A percentile compares a stretch with the other conserved stretches of the same genome.
Conservation (phyloP, 306 rosid species). For the Mucuna pruriens region DNA sequence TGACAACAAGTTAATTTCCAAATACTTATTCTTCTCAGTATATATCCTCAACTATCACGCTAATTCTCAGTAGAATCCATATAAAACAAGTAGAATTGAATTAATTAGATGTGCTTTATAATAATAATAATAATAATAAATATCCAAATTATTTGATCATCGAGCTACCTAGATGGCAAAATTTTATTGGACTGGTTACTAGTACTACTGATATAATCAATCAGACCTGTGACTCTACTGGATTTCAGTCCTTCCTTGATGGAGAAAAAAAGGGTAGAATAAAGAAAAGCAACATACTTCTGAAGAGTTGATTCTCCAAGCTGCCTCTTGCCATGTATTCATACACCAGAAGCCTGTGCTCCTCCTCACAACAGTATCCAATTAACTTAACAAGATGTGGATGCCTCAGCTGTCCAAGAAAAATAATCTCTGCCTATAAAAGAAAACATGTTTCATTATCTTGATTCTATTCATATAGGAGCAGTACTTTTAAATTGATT, state of each 20-base stretch:
- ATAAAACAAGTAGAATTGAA: neutral
- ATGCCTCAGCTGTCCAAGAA: conserved; percentile 85
- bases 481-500: neutral
- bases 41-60: neutral
- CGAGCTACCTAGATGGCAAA: neutral
- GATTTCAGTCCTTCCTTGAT: neutral
- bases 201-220: neutral
- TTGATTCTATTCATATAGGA: neutral
- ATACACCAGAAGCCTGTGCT: conserved; percentile 78
- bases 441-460: neutral
- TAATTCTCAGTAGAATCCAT: neutral
- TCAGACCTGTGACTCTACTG: neutral
- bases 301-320: conserved; percentile 71
- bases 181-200: neutral
- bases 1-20: neutral
- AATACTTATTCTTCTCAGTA: neutral
- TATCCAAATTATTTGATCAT: neutral
- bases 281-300: conserved; percentile 55
- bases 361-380: conserved; percentile 78
- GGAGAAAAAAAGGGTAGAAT: neutral
- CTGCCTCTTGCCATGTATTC: conserved; percentile 81
- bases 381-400: conserved; percentile 78
- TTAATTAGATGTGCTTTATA: neutral
- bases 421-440: conserved; percentile 73
- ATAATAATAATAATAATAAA: neutral